Base-by-base conservation (phyloP, 1,284 basidiomycete species). In the Pterula multifida region DNA sequence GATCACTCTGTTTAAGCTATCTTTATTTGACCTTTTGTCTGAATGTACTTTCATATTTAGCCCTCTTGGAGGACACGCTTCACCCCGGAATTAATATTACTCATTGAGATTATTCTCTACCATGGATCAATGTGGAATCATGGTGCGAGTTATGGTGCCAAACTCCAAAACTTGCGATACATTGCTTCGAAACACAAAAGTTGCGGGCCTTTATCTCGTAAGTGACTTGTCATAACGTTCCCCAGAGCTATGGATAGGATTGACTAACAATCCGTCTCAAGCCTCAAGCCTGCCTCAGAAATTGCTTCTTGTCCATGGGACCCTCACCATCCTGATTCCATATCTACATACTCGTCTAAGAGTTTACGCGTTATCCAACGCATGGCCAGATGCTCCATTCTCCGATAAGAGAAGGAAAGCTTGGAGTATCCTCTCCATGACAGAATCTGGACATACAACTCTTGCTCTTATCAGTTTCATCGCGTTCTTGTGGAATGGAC, bases 331-430 rank as follows among this genome's bases (percentile, higher is more conserved):
- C 39, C 56, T 94, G 19, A 63, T 89, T 0, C 86, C 89, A 0
- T 97, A 97, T 60, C 52, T 89, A 1, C 79, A 91, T 56, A 74
- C 73, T 26, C 84, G 89, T 45, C 60, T 93, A 48, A 79, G 90
- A 46, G 63, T 73, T 1, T 74, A 87, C 63, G 92, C 90, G 11
- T 71, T 95, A 22, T 88, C 87, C 0, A 72, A 75, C 55, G 82
- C 90, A 49, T 98, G 90, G 89, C 91, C 93, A 0, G 92, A 96
- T 61, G 78, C 85, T 2, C 92, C 90, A 1, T 78, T 83, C 13
- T 81, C 78, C 39, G 86, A 93, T 62, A 68, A 69, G 53, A 72
- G 89, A 47, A 76, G 90, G 25, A 81, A 80, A 56, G 71, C 78
- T 26, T 98, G 92, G 92, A 78, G 79, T 48, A 52, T 77, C 1